Base-by-base conservation (phyloP, 495 filamentous ascomycete genomes). In the Articulospora tetracladia region DNA sequence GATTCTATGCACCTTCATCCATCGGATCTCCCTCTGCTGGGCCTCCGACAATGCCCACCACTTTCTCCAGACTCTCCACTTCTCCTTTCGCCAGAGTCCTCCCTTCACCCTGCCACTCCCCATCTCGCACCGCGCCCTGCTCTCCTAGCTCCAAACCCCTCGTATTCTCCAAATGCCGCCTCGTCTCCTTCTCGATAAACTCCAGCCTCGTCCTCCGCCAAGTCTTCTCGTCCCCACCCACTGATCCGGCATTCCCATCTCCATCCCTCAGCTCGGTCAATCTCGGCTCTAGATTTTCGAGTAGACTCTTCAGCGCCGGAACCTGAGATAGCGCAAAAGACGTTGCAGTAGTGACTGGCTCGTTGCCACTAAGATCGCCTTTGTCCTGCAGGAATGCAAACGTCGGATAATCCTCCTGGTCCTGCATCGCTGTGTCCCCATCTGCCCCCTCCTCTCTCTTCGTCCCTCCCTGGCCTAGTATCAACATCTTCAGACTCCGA, bases 271-370 rank as follows among this genome's bases (percentile, higher is more conserved):
- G 66, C 2, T 78, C 75, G 1, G 80, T 75, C 68, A 86, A 65
- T 61, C 85, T 80, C 0, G 82, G 83, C 20, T 85, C 76, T 55
- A 98, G 72, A 23, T 82, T 75, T 1, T 77, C 74, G 0, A 91
- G 77, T 3, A 92, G 75, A 2, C 81, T 74, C 54, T 90, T 83
- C 26, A 98, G 78, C 0, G 87, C 83, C 12, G 89, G 88, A 12
- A 97, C 78, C 72, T 98, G 94, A 0, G 86, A 88, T 19, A 91
- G 73, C 3, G 87, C 85, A 69, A 97, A 97, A 2, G 82, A 83
- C 0, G 92, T 86, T 4, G 91, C 87, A 0, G 90, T 92, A 15
- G 86, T 86, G 0, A 94, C 72, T 8, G 85, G 76, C 34, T 70
- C 77, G 65, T 73, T 73, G 4, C 69, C 70, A 4, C 71, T 66